Conservation (phyloP, 257 asterid genomes). For the Salvia rosmarinus region DNA sequence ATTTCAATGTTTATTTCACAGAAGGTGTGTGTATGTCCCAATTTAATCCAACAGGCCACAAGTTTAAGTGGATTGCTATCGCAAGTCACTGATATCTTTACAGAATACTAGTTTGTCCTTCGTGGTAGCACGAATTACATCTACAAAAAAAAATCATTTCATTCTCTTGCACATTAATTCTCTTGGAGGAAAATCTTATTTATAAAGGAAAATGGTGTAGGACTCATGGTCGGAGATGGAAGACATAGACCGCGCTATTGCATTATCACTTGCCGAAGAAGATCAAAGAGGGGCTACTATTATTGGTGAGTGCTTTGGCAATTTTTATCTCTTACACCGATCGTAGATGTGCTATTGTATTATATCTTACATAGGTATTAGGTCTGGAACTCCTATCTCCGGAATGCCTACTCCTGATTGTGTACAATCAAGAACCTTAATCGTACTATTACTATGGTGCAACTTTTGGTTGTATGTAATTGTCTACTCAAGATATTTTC, state of each 20-base stretch:
- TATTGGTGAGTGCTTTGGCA: constrained; percentile 51
- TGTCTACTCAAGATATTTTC: background rate
- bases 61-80: constrained; percentile 3
- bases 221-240: constrained; percentile 73
- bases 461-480: background rate
- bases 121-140: constrained; percentile 16
- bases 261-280: constrained; percentile 81
- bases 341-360: background rate
- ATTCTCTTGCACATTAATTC: constrained; percentile 18
- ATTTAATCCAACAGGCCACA: constrained; percentile 5
- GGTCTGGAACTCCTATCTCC: too few species aligned
- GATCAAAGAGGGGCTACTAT: constrained; percentile 58
- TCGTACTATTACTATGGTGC: background rate
- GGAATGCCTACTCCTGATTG: background rate
- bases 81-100: background rate
- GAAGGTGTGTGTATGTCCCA: constrained; percentile 7
- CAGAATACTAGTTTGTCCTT: background rate
- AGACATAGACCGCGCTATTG: constrained; percentile 89
- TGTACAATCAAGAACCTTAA: background rate
- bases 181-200: constrained; percentile 24
- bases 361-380: too few species aligned
- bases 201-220: constrained; percentile 45
- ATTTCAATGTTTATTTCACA: background rate
- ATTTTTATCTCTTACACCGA: constrained; percentile 3
- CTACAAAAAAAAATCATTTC: constrained; percentile 2